Evolutionary conservation across 2,329 filamentous ascomycete species (phyloP), one percentile per base, ranked within the genome.

Genomic region (Nakataea oryzae): DNA sequence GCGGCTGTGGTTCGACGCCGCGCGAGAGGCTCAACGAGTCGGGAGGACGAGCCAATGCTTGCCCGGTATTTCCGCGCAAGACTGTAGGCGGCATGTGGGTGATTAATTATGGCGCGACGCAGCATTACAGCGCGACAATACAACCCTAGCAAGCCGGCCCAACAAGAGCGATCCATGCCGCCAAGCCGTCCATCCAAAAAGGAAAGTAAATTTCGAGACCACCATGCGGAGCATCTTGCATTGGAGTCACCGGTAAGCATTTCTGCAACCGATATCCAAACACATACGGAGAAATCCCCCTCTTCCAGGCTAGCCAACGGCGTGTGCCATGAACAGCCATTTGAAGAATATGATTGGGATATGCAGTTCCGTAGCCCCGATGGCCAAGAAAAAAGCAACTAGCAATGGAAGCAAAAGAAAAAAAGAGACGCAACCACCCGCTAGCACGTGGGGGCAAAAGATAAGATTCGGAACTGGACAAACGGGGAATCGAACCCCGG

Each of bases 401-500:
- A n/a, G n/a, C n/a, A n/a, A n/a, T n/a, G n/a, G n/a, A n/a, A n/a
- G n/a, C n/a, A 56, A 24, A 34, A 34, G 17, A 58, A 12, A 28
- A 29, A 30, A 58, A 34, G 26, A 30, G 27, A 21, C 30, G n/a
- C 21, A 24, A 21, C 30, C 17, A 30, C n/a, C 32, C 57, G 57
- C 57, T 58, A 58, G 57, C 57, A 58, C 57, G 41, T 58, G 57
- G n/a, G 29, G 27, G 26, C 41, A 58, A 34, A 58, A 34, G 11
- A 34, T 2, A 58, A 58, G n/a, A 24, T 24, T 30, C 28, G 30
- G 27, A n/a, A 59, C 34, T 59, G 58, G 58, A 59, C 32, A 59
- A 41, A 59, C 58, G 32, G 47, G 47, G 58, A 59, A 59, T 59
- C 58, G 58, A 59, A 59, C 58, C 47, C 58, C 32, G 58, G 58